Evolutionary conservation across 805 yeast species (phyloP).

Genomic region (Saturnispora zaruensis): DNA sequence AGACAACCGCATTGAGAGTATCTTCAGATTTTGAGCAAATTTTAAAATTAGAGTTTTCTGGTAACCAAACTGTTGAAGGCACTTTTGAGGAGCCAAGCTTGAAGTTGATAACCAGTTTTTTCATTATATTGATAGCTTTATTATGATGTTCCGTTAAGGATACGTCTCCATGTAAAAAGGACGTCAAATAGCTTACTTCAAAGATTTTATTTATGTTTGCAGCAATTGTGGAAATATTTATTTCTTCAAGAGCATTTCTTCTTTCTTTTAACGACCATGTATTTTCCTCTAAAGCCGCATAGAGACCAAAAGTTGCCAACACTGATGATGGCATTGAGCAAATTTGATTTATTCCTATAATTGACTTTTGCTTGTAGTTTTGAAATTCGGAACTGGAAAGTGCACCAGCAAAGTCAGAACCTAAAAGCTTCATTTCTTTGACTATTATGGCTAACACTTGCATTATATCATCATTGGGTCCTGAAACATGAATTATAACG

Average conservation of each 20-base stretch:
- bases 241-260: slow-evolving; percentile 44
- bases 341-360: slow-evolving; percentile 40
- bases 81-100: slow-evolving; percentile 10
- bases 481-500: slow-evolving; percentile 44
- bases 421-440: slow-evolving; percentile 23
- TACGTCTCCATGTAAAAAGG: slow-evolving; percentile 46
- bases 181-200: slow-evolving; percentile 27
- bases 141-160: slow-evolving; percentile 1
- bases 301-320: slow-evolving; percentile 41
- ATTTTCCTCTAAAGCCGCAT: slow-evolving; percentile 47
- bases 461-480: slow-evolving; percentile 37
- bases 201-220: slow-evolving; percentile 26
- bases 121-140: slow-evolving; percentile 11
- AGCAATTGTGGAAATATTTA: slow-evolving; percentile 31
- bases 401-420: slow-evolving; percentile 6
- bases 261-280: slow-evolving; percentile 49
- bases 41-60: slow-evolving; percentile 30
- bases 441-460: slow-evolving; percentile 30
- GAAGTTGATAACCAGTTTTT: slow-evolving; percentile 11
- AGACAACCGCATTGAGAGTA: slow-evolving; percentile 43
- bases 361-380: slow-evolving; percentile 38
- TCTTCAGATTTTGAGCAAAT: slow-evolving; percentile 36
- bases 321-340: slow-evolving; percentile 37
- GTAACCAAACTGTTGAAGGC: slow-evolving; percentile 34
- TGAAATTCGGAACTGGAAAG: slow-evolving; percentile 32